Conservation (phyloP, 345 rosid genomes). For the Lepidium aucheri region DNA sequence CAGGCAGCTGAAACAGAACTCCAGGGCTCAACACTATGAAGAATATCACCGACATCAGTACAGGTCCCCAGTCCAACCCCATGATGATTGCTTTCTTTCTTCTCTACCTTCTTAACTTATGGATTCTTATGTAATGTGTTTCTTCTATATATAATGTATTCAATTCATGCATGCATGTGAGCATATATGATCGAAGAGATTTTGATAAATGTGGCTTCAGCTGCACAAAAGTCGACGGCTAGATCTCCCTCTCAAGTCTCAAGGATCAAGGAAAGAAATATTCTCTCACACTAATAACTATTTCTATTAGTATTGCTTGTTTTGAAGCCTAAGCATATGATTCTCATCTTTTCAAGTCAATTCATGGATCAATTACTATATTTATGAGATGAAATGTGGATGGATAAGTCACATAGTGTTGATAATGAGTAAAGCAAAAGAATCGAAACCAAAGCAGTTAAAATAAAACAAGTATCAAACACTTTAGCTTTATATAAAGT, state of each 20-base stretch:
- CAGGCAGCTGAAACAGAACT: slow-evolving; percentile 52
- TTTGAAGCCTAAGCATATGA: slow-evolving; percentile 2
- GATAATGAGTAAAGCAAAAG: not conserved
- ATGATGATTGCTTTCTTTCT: not conserved
- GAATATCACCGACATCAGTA: slow-evolving; percentile 44
- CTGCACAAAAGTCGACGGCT: slow-evolving; percentile 3
- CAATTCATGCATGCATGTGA: not conserved
- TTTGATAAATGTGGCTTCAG: not conserved
- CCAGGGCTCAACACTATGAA: slow-evolving; percentile 55
- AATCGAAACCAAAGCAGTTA: slow-evolving; percentile 13
- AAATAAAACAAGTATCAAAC: slow-evolving; percentile 13
- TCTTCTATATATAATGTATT: not conserved
- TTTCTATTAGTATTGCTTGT: slow-evolving; percentile 6
- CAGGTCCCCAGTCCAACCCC: slow-evolving; percentile 60
- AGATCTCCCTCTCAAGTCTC: not conserved
- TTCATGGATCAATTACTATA: not conserved
- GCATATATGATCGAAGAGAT: not conserved
- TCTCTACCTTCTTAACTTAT: too few species aligned
- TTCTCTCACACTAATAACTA: not conserved
- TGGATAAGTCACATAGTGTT: not conserved
- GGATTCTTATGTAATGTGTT: too few species aligned
- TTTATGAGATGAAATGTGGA: not conserved
- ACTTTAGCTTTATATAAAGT: slow-evolving; percentile 17
- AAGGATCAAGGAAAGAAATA: slow-evolving; percentile 5
- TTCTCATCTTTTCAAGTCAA: not conserved